Evolutionary conservation across 2,329 filamentous ascomycete species (phyloP).

Genomic region (Aschersonia sp.): DNA sequence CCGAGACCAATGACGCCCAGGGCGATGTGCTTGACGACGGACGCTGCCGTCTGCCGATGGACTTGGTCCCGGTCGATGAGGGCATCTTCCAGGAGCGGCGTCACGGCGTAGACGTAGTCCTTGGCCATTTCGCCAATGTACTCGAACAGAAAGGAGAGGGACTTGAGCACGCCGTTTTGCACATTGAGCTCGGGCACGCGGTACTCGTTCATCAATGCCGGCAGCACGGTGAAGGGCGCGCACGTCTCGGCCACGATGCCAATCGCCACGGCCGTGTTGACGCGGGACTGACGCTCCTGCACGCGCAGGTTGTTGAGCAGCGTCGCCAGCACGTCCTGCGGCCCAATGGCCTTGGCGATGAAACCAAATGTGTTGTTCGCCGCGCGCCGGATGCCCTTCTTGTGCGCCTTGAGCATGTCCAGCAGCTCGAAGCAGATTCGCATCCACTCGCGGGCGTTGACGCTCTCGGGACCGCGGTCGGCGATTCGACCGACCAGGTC

Average conservation of each 20-base stretch:
- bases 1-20: conserved; percentile 94
- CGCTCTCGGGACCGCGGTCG: conserved; percentile 87
- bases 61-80: conserved; percentile 97
- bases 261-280: conserved; percentile 96
- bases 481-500: conserved; percentile 96
- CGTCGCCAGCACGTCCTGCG: conserved; percentile 90
- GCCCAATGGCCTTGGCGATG: conserved; percentile 97
- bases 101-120: conserved; percentile 97
- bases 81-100: conserved; percentile 86
- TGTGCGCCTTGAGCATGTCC: conserved; percentile 98
- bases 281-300: conserved; percentile 92
- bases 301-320: conserved; percentile 93
- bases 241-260: conserved; percentile 98
- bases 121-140: conserved; percentile 99
- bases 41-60: conserved; percentile 89
- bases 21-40: conserved; percentile 94
- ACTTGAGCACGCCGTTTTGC: conserved; percentile 96
- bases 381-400: conserved; percentile 94
- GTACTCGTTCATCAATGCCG: conserved; percentile 98
- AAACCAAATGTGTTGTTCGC: conserved; percentile 99
- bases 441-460: conserved; percentile 99
- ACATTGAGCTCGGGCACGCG: conserved; percentile 96
- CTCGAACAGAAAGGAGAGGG: conserved; percentile 91
- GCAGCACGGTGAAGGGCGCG: conserved; percentile 95
- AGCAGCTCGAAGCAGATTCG: conserved; percentile 97